Evolutionary conservation across 257 asterid species (phyloP), one percentile per base, ranked within the genome.

Genomic region (Cinchona pubescens): DNA sequence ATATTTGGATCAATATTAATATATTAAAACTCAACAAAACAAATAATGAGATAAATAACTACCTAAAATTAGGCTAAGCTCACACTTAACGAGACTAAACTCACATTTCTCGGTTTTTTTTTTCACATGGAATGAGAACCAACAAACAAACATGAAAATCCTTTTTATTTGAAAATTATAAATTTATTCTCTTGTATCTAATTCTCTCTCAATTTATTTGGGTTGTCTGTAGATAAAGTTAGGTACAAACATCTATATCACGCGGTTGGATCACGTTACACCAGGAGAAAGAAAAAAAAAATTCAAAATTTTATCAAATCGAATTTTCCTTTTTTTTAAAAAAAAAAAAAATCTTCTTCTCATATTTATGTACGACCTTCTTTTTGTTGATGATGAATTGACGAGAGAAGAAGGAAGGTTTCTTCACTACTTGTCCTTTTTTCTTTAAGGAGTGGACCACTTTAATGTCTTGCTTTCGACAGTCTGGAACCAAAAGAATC

Each of bases 401-500:
- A 51, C 25, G 10, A 18, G 58, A 51, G 56, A 18, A 55, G 23
- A 49, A 49, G 19, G n/a, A 16, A 15, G 7, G 29, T 23, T 55
- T 51, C 25, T 5, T 16, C 19, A 5, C 30, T 23, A 55, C 61
- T 23, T 8, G 3, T 6, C 30, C 29, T 55, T 55, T 1, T 55
- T 55, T 55, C 5, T 55, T 23, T 38, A 38, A 46, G 11, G 63
- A 32, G 63, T 43, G 71, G 62, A 74, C 62, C 70, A 42, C 61
- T 23, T 62, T 29, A 18, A 30, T 61, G 48, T 27, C 71, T 34
- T 63, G 40, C 73, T 75, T 75, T 75, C 60, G 79, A 56, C 79
- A 75, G 35, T 25, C 65, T 45, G 27, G 42, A 74, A 64, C 72
- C 78, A 62, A 61, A 74, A 45, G 70, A 74, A 62, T 62, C 34